Evolutionary conservation across 768 basidiomycete genomes (phyloP), one percentile per base, ranked within the genome.

Genomic region (Boletus rufocinnamomeus): DNA sequence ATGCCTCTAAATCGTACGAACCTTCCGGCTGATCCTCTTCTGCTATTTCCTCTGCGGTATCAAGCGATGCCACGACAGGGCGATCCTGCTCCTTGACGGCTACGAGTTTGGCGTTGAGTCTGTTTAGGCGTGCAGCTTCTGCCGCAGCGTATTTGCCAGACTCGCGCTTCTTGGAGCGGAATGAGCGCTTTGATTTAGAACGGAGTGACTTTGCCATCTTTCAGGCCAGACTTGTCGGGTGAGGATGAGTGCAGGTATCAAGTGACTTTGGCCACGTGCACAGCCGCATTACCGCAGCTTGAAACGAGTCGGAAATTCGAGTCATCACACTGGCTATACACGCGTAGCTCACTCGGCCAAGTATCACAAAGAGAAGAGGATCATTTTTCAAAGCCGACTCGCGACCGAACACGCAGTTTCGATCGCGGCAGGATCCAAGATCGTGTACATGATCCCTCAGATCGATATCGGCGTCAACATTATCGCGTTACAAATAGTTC

Each of bases 181-280:
- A 90, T 16, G 82, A 75, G 32, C 92, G 88, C 70, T 93, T 94
- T 49, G 82, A 80, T 75, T 94, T 94, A 8, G 90, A 91, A 68
- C 92, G 79, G 41, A 84, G 80, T 45, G 90, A 92, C 79, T 94
- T 94, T 44, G 88, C 91, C 91, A 94, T 65, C 23, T n/a, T 32
- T n/a, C 19, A 19, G 25, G 23, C 34, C 14, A 50, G 3, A 28
- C 19, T 16, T 30, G 1, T 30, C n/a, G 47, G 17, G 35, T 34
- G 30, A 23, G 17, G 50, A 16, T 45, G 51, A 17, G 37, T 2
- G 17, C 8, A 34, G 25, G 25, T 4, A 17, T 27, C 44, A 27
- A 25, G 35, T 5, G 9, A n/a, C 14, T 49, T 7, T 35, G 6
- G n/a, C 4, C 1, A 25, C 9, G 6, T 40, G 54, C 25, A 63